Conservation (phyloP, 169 alveolate genomes). For the Pseudocohnilembus persalinus region DNA sequence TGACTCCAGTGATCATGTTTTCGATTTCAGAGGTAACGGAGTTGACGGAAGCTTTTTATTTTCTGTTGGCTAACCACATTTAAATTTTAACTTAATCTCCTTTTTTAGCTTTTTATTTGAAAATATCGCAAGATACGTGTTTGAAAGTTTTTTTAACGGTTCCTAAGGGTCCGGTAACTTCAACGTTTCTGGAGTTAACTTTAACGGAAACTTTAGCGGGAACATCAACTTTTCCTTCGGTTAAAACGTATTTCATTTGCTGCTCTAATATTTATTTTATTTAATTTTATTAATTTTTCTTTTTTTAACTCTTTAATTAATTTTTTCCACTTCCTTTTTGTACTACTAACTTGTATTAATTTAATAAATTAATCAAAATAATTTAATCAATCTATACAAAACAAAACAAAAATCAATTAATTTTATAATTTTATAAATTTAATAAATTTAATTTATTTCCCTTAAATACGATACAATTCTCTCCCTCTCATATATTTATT, state of each 20-base stretch:
- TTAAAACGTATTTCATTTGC: slow-evolving; percentile 47
- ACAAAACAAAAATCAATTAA: too few relatives aligned
- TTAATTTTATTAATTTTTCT: background rate
- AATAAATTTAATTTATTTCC: too few relatives aligned
- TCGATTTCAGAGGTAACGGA: slow-evolving; percentile 95
- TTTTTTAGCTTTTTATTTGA: slow-evolving; percentile 87
- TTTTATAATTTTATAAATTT: too few relatives aligned
- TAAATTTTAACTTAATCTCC: slow-evolving; percentile 88
- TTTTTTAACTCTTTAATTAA: background rate
- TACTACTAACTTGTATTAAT: too few relatives aligned
- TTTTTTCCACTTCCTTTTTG: too few relatives aligned
- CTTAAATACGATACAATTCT: too few relatives aligned
- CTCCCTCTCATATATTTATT: too few relatives aligned
- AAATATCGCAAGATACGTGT: slow-evolving; percentile 96
- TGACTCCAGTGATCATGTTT: slow-evolving; percentile 98
- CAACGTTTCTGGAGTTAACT: slow-evolving; percentile 93
- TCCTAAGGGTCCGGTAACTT: slow-evolving; percentile 98
- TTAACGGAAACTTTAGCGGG: slow-evolving; percentile 87
- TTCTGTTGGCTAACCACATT: slow-evolving; percentile 95
- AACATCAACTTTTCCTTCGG: slow-evolving; percentile 34
- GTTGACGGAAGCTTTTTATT: slow-evolving; percentile 94
- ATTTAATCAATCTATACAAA: too few relatives aligned
- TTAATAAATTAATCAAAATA: too few relatives aligned
- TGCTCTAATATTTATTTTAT: background rate
- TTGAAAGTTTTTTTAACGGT: slow-evolving; percentile 93